Evolutionary conservation across 177 flowering plant species (phyloP).

Genomic region (Vitis hybrid): DNA sequence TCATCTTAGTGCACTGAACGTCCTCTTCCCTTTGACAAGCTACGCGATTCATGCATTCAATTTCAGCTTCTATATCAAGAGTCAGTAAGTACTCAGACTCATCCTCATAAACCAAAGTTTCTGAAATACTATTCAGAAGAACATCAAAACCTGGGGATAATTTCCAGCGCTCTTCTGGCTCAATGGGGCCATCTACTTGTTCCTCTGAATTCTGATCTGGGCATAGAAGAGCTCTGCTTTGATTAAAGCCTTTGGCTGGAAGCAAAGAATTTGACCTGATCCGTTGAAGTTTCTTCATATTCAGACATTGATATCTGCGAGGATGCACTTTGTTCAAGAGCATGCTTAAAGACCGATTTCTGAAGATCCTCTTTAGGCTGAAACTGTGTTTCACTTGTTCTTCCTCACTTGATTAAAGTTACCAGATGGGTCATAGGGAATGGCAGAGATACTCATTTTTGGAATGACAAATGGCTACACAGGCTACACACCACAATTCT

Average conservation of each 20-base stretch:
- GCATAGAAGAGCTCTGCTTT: conserved; percentile 16
- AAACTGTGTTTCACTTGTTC: conserved; percentile 17
- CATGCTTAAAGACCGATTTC: conserved; percentile 10
- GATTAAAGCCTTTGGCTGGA: conserved; percentile 27
- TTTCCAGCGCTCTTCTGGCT: conserved; percentile 57
- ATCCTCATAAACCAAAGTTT: conserved; percentile 38
- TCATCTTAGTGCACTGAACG: conserved; percentile 46
- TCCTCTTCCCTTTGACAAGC: conserved; percentile 63
- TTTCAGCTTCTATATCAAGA: conserved; percentile 59
- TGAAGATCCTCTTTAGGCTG: conserved; percentile 20
- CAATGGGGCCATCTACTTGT: conserved; percentile 30
- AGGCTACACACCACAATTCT: too few species aligned
- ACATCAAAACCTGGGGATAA: conserved; percentile 81
- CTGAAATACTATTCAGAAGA: conserved; percentile 53
- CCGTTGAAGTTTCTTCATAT: conserved; percentile 22
- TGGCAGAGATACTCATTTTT: too few species aligned
- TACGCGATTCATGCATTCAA: conserved; percentile 56
- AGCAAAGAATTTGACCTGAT: conserved; percentile 22
- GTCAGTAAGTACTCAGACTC: conserved; percentile 31
- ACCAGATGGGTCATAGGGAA: too few species aligned
- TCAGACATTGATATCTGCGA: conserved; percentile 22
- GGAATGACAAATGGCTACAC: too few species aligned
- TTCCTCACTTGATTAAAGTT: neutral
- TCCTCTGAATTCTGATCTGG: conserved; percentile 44
- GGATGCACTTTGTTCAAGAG: conserved; percentile 22